Evolutionary conservation across 2,329 filamentous ascomycete genomes (phyloP).

Genomic region (Penicillium sp.): DNA sequence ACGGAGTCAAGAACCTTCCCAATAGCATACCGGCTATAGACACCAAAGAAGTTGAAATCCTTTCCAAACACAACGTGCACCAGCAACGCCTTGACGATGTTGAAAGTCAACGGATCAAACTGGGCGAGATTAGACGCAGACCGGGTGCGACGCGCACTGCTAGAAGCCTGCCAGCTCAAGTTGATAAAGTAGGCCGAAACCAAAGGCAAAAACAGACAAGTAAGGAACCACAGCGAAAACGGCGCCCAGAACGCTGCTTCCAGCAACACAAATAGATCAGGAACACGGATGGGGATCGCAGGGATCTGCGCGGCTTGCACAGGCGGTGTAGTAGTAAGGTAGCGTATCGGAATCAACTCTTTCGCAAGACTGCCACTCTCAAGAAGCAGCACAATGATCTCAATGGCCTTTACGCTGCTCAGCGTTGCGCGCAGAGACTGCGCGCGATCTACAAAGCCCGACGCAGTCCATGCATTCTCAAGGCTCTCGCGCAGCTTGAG

Average conservation of each 20-base stretch:
- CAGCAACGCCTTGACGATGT: slow-evolving; percentile 78
- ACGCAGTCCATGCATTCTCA: slow-evolving; percentile 35
- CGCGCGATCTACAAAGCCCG: slow-evolving; percentile 48
- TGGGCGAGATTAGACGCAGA: slow-evolving; percentile 22
- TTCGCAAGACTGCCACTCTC: slow-evolving; percentile 69
- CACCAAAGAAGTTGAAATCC: slow-evolving; percentile 38
- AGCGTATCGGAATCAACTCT: slow-evolving; percentile 68
- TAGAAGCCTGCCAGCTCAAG: slow-evolving; percentile 58
- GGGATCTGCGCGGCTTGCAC: slow-evolving; percentile 55
- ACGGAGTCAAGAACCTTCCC: slow-evolving; percentile 39
- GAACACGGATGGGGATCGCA: slow-evolving; percentile 64
- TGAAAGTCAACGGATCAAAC: slow-evolving; percentile 86
- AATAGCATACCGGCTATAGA: slow-evolving; percentile 38
- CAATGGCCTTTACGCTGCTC: slow-evolving; percentile 66
- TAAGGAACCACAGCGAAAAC: slow-evolving; percentile 71
- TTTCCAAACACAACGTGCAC: slow-evolving; percentile 75
- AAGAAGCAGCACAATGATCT: slow-evolving; percentile 64
- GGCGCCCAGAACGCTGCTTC: slow-evolving; percentile 81
- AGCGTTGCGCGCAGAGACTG: slow-evolving; percentile 66
- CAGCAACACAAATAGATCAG: slow-evolving; percentile 77
- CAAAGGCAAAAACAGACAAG: slow-evolving; percentile 68
- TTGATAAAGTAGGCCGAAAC: slow-evolving; percentile 87
- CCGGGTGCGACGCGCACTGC: slow-evolving; percentile 26
- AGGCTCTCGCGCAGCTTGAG: slow-evolving; percentile 36
- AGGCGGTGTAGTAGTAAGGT: slow-evolving; percentile 70